Base-by-base conservation (phyloP, 225 moss, liverwort and hornwort species). In the Sphagnum tenellum region DNA sequence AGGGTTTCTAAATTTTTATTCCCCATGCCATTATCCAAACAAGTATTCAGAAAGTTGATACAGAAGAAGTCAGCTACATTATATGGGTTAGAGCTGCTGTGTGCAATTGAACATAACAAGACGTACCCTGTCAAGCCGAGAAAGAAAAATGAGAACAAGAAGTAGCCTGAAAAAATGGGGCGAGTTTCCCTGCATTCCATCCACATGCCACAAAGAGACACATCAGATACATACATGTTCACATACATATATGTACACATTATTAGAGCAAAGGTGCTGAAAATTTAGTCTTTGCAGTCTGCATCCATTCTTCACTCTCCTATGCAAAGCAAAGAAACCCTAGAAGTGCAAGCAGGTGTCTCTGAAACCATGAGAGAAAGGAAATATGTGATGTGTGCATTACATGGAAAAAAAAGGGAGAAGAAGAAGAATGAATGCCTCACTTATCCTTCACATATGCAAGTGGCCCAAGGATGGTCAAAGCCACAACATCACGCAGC, bases 41-140 rank as follows among this genome's bases (percentile, higher is more conserved):
- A 29, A 29, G 29, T 29, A 29, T 29, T 29, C 29, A 29, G 29
- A 29, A 29, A 29, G 29, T 29, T 29, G 29, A 29, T 29, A 29
- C 29, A 29, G 29, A 29, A 29, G 29, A 29, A 29, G 29, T 29
- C 29, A 29, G 29, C 29, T 29, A 29, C 29, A 29, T 0, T 29
- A 29, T 29, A 29, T 29, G 29, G 29, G 29, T 29, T 29, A 29
- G 29, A 29, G 29, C 29, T 29, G 29, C 29, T 0, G 29, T 29
- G 29, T 29, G 29, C 29, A 29, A 29, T 29, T 29, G 29, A 29
- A 29, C 29, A 29, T 29, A 29, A 29, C 29, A 1, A 29, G 29
- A 70, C 77, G 74, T 71, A 91, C 94, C 94, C 94, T 66, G 94
- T 80, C 63, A 89, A 73, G 12, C 94, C 94, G 55, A 95, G 95